Evolutionary conservation across 805 yeast species (phyloP).

Genomic region (Sugiyamaella smithiae): DNA sequence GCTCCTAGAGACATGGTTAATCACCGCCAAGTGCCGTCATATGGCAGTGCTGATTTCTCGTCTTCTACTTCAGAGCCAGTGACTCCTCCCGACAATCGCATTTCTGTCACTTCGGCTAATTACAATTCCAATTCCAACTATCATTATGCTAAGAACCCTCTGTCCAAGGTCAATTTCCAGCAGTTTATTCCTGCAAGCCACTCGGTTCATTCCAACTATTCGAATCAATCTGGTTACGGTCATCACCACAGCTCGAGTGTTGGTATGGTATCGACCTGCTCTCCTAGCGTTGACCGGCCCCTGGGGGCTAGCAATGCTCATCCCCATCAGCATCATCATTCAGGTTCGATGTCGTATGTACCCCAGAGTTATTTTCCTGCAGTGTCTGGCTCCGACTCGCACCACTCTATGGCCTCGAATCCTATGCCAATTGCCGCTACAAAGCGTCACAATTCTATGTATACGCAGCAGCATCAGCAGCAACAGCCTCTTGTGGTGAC

Average conservation of each 20-base stretch:
- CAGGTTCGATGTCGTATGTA: neutral
- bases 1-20: neutral
- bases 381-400: neutral
- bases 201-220: neutral
- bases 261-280: neutral
- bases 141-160: neutral
- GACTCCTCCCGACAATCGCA: conserved; percentile 15
- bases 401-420: neutral
- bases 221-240: neutral
- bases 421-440: conserved; percentile 1
- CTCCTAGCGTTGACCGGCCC: neutral
- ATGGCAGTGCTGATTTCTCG: conserved; percentile 13
- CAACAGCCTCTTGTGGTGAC: conserved; percentile 6
- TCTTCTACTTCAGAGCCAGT: conserved; percentile 16
- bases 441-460: neutral
- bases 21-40: conserved; percentile 12
- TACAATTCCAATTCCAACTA: neutral
- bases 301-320: neutral
- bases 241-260: neutral
- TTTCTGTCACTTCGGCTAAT: neutral
- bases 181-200: neutral
- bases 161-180: neutral
- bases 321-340: neutral
- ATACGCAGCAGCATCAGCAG: neutral
- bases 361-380: neutral